phyloP scores from a whole-genome alignment of 2,329 filamentous ascomycete genomes.

The Chalara sp. region DNA sequence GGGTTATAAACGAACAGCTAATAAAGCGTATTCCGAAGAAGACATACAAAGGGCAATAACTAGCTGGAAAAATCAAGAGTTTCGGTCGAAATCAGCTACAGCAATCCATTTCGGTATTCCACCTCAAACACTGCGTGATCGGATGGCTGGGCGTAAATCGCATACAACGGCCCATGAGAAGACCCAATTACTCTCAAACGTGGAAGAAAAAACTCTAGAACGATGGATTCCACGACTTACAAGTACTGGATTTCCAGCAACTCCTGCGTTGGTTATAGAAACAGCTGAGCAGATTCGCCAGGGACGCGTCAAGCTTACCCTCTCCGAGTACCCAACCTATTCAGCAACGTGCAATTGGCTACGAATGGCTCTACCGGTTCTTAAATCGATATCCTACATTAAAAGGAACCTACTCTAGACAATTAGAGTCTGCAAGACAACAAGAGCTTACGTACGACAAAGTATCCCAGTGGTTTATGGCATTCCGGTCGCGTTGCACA shows the following conservation, averaged over 20 bases:
- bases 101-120: background rate
- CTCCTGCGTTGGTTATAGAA: background rate
- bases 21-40: background rate
- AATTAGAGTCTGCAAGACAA: background rate
- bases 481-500: background rate
- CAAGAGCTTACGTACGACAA: background rate
- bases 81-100: background rate
- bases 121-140: background rate
- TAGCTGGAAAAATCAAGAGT: background rate
- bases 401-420: conserved; percentile 1
- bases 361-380: background rate
- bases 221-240: background rate
- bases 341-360: background rate
- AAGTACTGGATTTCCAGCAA: background rate
- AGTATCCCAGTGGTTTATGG: background rate
- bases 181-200: background rate
- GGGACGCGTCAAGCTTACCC: background rate
- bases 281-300: background rate
- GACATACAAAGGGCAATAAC: background rate
- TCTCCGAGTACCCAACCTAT: background rate
- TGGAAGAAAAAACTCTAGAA: background rate
- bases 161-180: background rate
- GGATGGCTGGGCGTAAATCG: background rate
- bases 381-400: background rate
- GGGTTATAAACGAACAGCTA: background rate